These are phyloP conservation scores for Candida krabiensis DNA, from an alignment of 805 yeast genomes.

Conservation along the genomic window DNA sequence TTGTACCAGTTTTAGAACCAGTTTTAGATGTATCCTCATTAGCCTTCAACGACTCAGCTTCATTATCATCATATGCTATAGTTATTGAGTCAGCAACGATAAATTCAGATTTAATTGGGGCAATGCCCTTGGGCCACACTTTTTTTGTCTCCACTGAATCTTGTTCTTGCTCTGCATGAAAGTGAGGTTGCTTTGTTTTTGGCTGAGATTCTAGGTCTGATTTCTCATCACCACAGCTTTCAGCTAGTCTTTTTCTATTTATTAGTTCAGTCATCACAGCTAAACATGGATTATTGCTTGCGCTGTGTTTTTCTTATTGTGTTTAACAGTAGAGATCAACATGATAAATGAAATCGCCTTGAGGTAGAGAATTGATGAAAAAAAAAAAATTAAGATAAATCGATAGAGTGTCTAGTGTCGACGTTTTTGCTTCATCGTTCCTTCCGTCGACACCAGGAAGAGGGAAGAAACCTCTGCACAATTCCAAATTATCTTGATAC, in stretches of 20 bases:
- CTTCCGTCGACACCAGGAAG: too few relatives aligned
- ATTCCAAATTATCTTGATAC: too few relatives aligned
- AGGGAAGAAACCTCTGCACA: too few relatives aligned
- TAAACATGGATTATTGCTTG: too few relatives aligned
- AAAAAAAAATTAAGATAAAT: too few relatives aligned
- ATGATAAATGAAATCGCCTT: too few relatives aligned
- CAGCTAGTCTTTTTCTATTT: conserved; percentile 18
- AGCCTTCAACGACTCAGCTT: conserved; percentile 46
- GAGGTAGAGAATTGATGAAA: too few relatives aligned
- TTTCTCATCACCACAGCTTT: conserved; percentile 1
- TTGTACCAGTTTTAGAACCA: conserved; percentile 27
- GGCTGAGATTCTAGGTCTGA: conserved; percentile 1
- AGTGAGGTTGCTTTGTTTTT: conserved; percentile 1
- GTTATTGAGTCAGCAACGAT: conserved; percentile 36
- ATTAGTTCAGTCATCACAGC: conserved; percentile 8
- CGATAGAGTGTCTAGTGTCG: too few relatives aligned
- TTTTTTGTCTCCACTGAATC: conserved; percentile 2
- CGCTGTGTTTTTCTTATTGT: too few relatives aligned
- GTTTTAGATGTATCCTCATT: conserved; percentile 42
- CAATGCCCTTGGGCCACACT: conserved; percentile 56
- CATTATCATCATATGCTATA: conserved; percentile 41
- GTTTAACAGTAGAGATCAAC: too few relatives aligned
- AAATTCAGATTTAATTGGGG: conserved; percentile 73
- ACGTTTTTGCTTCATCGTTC: too few relatives aligned
- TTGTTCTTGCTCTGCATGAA: conserved; percentile 7